These are phyloP conservation scores for Elsinoe arachidis DNA, from an alignment of 2,329 filamentous ascomycete genomes.

Conservation along the genomic window DNA sequence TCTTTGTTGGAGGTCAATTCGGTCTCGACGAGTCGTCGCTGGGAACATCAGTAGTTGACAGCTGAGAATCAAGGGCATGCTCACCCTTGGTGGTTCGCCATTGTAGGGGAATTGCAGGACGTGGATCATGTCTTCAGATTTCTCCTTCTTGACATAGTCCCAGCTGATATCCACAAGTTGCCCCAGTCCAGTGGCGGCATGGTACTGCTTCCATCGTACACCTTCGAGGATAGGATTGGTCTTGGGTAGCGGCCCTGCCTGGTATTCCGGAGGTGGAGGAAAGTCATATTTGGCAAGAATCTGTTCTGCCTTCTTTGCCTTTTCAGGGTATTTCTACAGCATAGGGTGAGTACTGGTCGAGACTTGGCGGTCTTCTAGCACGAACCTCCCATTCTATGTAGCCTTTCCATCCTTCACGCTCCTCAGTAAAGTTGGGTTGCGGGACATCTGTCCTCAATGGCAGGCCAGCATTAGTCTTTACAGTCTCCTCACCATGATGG, in stretches of 20 bases:
- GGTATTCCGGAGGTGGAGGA: slow-evolving; percentile 37
- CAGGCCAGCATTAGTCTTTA: background rate
- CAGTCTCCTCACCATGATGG: background rate
- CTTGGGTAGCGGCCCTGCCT: slow-evolving; percentile 33
- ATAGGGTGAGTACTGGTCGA: background rate
- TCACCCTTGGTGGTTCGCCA: slow-evolving; percentile 32
- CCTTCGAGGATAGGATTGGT: slow-evolving; percentile 38
- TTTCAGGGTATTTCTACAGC: slow-evolving; percentile 50
- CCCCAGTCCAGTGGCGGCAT: slow-evolving; percentile 35
- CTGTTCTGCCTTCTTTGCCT: slow-evolving; percentile 51
- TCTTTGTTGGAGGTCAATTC: slow-evolving; percentile 53
- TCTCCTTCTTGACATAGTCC: slow-evolving; percentile 37
- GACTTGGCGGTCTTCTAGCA: background rate
- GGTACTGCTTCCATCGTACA: slow-evolving; percentile 39
- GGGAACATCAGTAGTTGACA: background rate
- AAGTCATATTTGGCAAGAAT: slow-evolving; percentile 47
- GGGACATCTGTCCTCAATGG: background rate
- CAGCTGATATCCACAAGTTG: slow-evolving; percentile 46
- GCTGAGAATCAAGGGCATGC: background rate
- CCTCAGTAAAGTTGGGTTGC: slow-evolving; percentile 32
- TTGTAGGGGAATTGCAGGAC: slow-evolving; percentile 42
- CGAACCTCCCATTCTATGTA: slow-evolving; percentile 58
- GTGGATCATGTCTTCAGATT: slow-evolving; percentile 40
- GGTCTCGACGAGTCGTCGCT: slow-evolving; percentile 21
- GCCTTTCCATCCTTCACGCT: slow-evolving; percentile 37